A percentile compares a stretch with the other conserved stretches of the same genome.
Conservation (phyloP, 108 stramenopile species). For the Hondaea fermentalgiana region DNA sequence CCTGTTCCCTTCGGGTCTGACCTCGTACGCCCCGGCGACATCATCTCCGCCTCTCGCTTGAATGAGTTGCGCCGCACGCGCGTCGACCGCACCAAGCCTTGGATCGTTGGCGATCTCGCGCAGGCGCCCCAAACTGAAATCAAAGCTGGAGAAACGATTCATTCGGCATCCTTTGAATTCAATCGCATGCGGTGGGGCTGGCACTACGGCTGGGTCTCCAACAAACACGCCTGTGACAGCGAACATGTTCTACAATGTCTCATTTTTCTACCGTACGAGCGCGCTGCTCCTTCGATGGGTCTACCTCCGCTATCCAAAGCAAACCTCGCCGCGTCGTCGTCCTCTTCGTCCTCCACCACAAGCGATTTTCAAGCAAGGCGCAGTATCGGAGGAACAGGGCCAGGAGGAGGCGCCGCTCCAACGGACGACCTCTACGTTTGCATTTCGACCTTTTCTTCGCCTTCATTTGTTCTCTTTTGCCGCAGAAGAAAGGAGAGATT, state of each 20-base stretch:
- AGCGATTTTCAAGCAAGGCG: no score
- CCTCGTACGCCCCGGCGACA: not conserved
- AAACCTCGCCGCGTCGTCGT: not conserved
- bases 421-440: not conserved
- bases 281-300: not conserved
- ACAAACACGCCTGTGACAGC: not conserved
- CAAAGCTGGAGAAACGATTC: not conserved
- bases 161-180: not conserved
- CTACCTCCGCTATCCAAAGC: not conserved
- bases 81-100: not conserved
- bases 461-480: not conserved
- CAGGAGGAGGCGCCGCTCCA: no score
- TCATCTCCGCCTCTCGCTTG: not conserved
- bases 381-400: no score
- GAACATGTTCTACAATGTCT: not conserved
- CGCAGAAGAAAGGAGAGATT: not conserved
- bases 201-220: slow-evolving; percentile 14
- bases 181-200: slow-evolving; percentile 2
- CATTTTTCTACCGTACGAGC: not conserved
- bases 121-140: not conserved
- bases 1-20: not conserved
- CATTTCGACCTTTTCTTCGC: not conserved
- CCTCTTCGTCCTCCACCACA: no score
- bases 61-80: not conserved
- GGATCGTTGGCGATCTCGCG: not conserved